These are phyloP conservation scores for Neonectria coccinea DNA, from an alignment of 2,329 filamentous ascomycete species.

Conservation along the genomic window DNA sequence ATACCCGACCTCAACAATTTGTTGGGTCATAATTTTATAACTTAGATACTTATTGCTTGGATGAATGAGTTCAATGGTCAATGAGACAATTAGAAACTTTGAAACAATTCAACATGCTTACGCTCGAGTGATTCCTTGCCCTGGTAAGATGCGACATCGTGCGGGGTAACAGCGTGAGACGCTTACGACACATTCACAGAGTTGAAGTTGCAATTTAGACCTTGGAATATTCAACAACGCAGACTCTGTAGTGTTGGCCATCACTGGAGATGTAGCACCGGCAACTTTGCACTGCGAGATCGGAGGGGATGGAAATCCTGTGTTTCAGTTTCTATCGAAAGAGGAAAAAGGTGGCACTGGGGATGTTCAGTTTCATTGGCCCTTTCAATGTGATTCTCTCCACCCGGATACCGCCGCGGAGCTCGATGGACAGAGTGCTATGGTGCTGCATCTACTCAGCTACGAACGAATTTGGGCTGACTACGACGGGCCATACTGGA, in stretches of 20 bases:
- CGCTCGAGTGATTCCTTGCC: not conserved
- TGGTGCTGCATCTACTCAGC: slow-evolving; percentile 1
- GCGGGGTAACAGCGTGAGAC: no score
- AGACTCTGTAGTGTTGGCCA: not conserved
- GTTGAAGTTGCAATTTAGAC: no score
- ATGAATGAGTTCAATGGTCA: not conserved
- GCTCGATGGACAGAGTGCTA: not conserved
- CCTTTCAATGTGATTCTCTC: slow-evolving; percentile 11
- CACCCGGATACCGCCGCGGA: not conserved
- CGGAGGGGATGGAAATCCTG: not conserved
- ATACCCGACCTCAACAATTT: not conserved
- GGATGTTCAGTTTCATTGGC: not conserved
- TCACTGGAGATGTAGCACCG: not conserved
- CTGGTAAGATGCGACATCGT: no score
- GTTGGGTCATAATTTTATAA: not conserved
- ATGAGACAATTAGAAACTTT: not conserved
- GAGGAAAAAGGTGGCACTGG: not conserved
- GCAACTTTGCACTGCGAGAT: not conserved
- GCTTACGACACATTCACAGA: no score
- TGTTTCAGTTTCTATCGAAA: not conserved
- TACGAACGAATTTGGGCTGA: slow-evolving; percentile 5
- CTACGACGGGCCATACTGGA: slow-evolving; percentile 21
- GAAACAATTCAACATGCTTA: not conserved
- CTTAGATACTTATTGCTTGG: not conserved
- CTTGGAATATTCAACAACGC: no score